Evolutionary conservation across 2,329 filamentous ascomycete species (phyloP).

Genomic region (Ophiostoma triangulosporum): DNA sequence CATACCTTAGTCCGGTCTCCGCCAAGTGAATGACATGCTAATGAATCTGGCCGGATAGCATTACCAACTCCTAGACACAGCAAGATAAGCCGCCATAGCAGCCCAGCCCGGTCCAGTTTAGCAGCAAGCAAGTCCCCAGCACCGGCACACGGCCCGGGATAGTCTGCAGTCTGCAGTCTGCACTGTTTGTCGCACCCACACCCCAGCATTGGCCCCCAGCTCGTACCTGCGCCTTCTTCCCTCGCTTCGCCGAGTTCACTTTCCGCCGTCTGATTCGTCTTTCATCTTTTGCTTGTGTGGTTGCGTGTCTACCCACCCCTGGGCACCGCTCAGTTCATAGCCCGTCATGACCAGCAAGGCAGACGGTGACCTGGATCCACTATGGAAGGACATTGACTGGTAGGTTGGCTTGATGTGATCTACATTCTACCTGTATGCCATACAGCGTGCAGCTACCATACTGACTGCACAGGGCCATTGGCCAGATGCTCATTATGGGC

Average conservation of each 20-base stretch:
- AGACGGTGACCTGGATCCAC: constrained; percentile 41
- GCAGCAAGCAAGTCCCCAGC: too few relatives aligned
- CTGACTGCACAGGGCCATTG: constrained; percentile 43
- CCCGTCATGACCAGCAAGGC: constrained; percentile 20
- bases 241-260: not conserved
- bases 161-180: not conserved
- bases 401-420: constrained; percentile 30
- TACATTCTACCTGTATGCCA: too few relatives aligned
- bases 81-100: not conserved
- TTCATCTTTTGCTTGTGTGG: not conserved
- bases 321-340: not conserved
- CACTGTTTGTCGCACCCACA: too few relatives aligned
- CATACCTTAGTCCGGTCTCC: not conserved
- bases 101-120: not conserved
- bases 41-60: not conserved
- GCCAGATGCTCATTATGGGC: constrained; percentile 70
- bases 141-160: not conserved
- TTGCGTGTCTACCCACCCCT: not conserved
- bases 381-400: constrained; percentile 68
- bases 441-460: not conserved
- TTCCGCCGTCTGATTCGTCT: not conserved
- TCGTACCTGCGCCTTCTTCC: not conserved
- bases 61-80: too few relatives aligned
- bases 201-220: not conserved
- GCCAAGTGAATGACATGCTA: not conserved